Evolutionary conservation across 306 rosid species (phyloP), one percentile per base, ranked within the genome.

Genomic region (Carpinus fangiana): DNA sequence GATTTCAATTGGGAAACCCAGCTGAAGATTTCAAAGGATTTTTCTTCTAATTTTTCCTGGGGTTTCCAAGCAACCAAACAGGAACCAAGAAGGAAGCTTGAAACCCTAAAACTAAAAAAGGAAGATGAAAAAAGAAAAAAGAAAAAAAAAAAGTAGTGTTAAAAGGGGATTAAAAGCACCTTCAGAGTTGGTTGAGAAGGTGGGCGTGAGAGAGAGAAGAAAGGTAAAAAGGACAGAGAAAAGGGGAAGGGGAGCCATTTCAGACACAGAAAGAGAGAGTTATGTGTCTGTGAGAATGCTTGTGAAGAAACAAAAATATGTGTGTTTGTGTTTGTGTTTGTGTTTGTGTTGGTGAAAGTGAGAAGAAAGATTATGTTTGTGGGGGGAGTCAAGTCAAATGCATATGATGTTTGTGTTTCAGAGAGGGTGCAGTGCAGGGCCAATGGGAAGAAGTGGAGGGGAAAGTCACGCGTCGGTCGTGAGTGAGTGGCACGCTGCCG

Each of bases 151-250:
- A n/a, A n/a, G n/a, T n/a, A n/a, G 7, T 61, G 53, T 31, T 31
- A 31, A 47, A 45, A 46, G 45, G 55, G 74, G 57, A 31, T 20
- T 16, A 34, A 7, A 9, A 53, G 26, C 82, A 87, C 90, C 90
- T 87, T 87, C 87, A 64, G 87, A 78, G 71, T 88, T 83, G 17
- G 91, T 82, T 9, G 89, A 82, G 75, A 80, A 20, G 45, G 78
- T 78, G 76, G 82, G 86, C 7, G 89, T 76, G 47, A 85, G 54
- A 60, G 64, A 72, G n/a, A 83, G 48, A 48, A 80, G 77, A 72
- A 81, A 76, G 65, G 80, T 14, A 60, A 85, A 74, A 21, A 82
- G 70, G 73, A 76, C 12, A 43, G 57, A 64, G 23, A 74, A 12
- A 13, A 75, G 21, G 67, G 78, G 54, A 28, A 73, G 81, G 53